A percentile compares a stretch with the other conserved stretches of the same genome.
Evolutionary conservation across 2,329 filamentous ascomycete species (phyloP).

Genomic region (Emericellopsis cladophorae): DNA sequence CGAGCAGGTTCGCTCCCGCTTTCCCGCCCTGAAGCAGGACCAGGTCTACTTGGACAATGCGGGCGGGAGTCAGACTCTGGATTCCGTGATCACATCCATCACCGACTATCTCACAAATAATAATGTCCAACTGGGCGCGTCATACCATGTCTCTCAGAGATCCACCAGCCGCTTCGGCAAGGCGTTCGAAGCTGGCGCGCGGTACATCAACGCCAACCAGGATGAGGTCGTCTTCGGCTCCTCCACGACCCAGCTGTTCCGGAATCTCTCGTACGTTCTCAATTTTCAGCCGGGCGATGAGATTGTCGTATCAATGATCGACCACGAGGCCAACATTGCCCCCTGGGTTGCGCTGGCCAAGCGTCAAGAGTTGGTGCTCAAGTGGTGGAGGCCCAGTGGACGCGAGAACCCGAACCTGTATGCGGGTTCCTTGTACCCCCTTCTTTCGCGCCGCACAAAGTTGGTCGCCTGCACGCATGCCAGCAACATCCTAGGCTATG

Average conservation of each 20-base stretch:
- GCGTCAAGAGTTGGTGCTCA: constrained; percentile 45
- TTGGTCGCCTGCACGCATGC: constrained; percentile 64
- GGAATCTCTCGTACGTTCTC: constrained; percentile 51
- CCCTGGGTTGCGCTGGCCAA: constrained; percentile 60
- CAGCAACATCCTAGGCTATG: constrained; percentile 61
- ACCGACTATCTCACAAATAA: constrained; percentile 50
- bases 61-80: constrained; percentile 60
- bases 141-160: constrained; percentile 46
- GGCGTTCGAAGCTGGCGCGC: constrained; percentile 53
- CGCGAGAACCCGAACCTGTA: constrained; percentile 45
- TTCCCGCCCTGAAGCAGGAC: constrained; percentile 53
- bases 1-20: constrained; percentile 40
- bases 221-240: constrained; percentile 62
- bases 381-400: constrained; percentile 52
- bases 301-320: constrained; percentile 57
- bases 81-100: constrained; percentile 53
- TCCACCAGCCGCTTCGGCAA: constrained; percentile 46
- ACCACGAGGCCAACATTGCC: constrained; percentile 69
- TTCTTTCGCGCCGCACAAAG: constrained; percentile 52
- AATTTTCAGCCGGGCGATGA: constrained; percentile 45
- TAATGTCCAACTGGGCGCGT: constrained; percentile 67
- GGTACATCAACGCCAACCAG: constrained; percentile 54
- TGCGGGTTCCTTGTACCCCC: constrained; percentile 37
- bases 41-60: constrained; percentile 72
- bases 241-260: constrained; percentile 65